Evolutionary conservation across 352 stramenopile species (phyloP).

Genomic region (Globisporangium nodosum): DNA sequence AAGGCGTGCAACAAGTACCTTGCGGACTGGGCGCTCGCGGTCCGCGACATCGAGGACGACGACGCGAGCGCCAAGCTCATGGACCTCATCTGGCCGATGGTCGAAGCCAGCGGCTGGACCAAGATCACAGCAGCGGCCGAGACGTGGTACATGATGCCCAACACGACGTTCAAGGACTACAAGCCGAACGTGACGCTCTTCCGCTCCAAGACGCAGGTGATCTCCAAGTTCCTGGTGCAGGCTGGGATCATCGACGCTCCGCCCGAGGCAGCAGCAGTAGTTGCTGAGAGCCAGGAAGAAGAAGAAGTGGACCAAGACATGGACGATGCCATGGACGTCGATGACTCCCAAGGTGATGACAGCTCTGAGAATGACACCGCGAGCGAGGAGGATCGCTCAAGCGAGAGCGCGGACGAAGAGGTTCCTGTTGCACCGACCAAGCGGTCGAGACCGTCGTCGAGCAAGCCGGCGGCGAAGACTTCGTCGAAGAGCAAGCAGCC

Average conservation of each 20-base stretch:
- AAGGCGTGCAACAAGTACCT: conserved; percentile 53
- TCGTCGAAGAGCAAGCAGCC: conserved; percentile 1
- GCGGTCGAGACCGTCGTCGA: neutral
- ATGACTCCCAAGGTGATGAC: conserved; percentile 7
- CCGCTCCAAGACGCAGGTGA: conserved; percentile 44
- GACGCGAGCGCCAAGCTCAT: conserved; percentile 22
- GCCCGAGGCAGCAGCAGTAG: neutral
- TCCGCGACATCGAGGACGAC: conserved; percentile 11
- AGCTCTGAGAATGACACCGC: conserved; percentile 1
- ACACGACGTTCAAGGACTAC: conserved; percentile 62
- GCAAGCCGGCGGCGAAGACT: neutral
- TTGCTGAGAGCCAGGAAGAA: conserved; percentile 5
- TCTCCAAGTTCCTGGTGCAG: conserved; percentile 55
- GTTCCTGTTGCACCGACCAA: conserved; percentile 2
- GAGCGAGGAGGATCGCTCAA: neutral
- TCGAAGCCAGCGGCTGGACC: conserved; percentile 48
- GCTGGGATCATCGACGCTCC: conserved; percentile 13
- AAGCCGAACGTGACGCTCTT: conserved; percentile 77
- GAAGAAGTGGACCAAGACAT: conserved; percentile 12
- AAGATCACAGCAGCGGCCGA: conserved; percentile 42
- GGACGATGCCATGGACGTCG: conserved; percentile 13
- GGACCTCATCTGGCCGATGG: conserved; percentile 58
- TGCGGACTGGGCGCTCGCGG: conserved; percentile 26
- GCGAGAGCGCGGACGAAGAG: conserved; percentile 12
- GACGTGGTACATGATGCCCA: conserved; percentile 56